phyloP scores from a whole-genome alignment of 2,329 filamentous ascomycete genomes.

The Emericellopsis atlantica region DNA sequence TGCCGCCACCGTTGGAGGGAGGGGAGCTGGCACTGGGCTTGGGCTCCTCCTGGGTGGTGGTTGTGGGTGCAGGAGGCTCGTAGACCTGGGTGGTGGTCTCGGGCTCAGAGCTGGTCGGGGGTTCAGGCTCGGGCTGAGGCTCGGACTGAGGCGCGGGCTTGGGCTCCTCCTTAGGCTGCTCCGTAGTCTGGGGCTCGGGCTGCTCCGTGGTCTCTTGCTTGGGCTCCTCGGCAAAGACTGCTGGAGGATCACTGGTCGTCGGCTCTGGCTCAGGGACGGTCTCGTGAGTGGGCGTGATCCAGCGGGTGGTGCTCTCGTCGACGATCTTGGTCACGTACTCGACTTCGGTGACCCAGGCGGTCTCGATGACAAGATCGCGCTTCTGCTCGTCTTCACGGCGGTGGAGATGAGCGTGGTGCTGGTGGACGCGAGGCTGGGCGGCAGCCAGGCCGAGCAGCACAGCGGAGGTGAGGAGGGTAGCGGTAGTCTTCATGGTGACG shows the following conservation, averaged over 20 bases:
- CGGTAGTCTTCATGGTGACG: slow-evolving; percentile 25
- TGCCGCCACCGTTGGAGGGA: slow-evolving; percentile 1
- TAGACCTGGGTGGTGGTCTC: slow-evolving; percentile 1
- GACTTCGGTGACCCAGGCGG: slow-evolving; percentile 37
- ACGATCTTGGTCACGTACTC: slow-evolving; percentile 32
- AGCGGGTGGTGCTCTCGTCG: slow-evolving; percentile 32
- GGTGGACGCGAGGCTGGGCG: slow-evolving; percentile 36
- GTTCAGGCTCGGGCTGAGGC: slow-evolving; percentile 5
- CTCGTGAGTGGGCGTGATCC: slow-evolving; percentile 10
- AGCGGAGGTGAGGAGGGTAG: slow-evolving; percentile 13
- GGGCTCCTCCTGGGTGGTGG: slow-evolving; percentile 2
- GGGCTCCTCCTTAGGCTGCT: slow-evolving; percentile 4
- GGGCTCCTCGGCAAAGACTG: slow-evolving; percentile 2
- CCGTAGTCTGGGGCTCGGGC: slow-evolving; percentile 3
- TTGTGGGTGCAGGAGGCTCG: slow-evolving; percentile 1
- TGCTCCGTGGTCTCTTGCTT: slow-evolving; percentile 5
- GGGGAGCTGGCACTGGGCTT: slow-evolving; percentile 1
- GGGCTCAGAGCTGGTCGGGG: slow-evolving; percentile 4
- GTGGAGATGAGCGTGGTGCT: slow-evolving; percentile 24
- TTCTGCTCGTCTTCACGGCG: slow-evolving; percentile 9
- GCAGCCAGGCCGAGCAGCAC: slow-evolving; percentile 24
- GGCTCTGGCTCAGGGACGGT: neutral
- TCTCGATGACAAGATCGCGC: slow-evolving; percentile 31
- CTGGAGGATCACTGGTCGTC: slow-evolving; percentile 4
- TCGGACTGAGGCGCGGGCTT: slow-evolving; percentile 6